Conservation (phyloP, 345 rosid species). For the Pugionium dolabratum region DNA sequence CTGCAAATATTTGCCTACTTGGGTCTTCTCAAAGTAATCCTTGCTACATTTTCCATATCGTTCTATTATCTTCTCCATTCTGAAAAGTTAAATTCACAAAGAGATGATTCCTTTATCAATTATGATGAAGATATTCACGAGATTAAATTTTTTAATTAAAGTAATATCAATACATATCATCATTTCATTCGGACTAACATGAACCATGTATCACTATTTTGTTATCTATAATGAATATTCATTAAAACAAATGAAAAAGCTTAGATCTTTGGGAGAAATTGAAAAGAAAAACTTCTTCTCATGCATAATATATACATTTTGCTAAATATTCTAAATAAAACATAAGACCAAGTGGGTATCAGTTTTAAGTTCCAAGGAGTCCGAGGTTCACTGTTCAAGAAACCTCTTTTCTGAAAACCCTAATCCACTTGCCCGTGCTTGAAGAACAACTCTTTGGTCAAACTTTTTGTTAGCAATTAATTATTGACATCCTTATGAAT, state of each 20-base stretch:
- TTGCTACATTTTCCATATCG: conserved; percentile 44
- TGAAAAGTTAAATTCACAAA: conserved; percentile 33
- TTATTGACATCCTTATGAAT: background rate
- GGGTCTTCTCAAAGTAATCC: conserved; percentile 29
- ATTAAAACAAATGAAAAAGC: too few relatives aligned
- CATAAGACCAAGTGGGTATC: conserved; percentile 19
- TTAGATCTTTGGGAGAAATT: too few relatives aligned
- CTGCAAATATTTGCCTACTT: conserved; percentile 44
- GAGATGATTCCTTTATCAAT: conserved; percentile 2
- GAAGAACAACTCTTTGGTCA: conserved; percentile 10
- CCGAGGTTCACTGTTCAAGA: conserved; percentile 39
- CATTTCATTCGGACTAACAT: too few relatives aligned
- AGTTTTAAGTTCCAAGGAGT: conserved; percentile 37
- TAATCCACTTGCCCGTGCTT: conserved; percentile 41
- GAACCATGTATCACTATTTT: too few relatives aligned
- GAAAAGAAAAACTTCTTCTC: too few relatives aligned
- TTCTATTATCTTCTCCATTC: conserved; percentile 55
- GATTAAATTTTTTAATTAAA: too few relatives aligned
- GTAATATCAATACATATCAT: too few relatives aligned
- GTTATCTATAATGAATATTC: too few relatives aligned
- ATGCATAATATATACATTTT: too few relatives aligned
- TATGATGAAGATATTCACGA: background rate
- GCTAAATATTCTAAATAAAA: background rate
- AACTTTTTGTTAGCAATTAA: too few relatives aligned
- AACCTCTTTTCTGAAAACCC: conserved; percentile 33